Base-by-base conservation (phyloP, 768 basidiomycete genomes). In the Suillus tomentosus region DNA sequence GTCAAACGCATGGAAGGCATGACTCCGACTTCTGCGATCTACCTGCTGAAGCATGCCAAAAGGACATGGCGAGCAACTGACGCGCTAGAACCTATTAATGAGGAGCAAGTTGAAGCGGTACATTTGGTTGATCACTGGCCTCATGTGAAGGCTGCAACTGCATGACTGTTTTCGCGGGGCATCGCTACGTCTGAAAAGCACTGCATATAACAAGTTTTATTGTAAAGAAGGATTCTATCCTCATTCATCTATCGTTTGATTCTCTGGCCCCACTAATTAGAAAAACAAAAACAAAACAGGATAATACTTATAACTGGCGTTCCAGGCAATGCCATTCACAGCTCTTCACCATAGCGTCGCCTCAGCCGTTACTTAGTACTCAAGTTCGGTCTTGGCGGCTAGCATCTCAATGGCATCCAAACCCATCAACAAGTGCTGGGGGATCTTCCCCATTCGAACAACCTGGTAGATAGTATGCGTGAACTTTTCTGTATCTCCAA, bases 1-100 rank as follows among this genome's bases (percentile, higher is more conserved):
- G 95, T 91, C 17, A 95, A 94, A 74, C 81, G 94, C 34, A 94
- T 96, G 87, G 94, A 96, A 72, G 95, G 95, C 9, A 92, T 96
- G 85, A 96, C 95, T 3, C 94, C 94, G 2, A 83, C 88, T 0
- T 85, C 87, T 1, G 78, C 91, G n/a, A 80, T 94, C 14, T 80
- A 81, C 47, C 73, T 96, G 31, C 78, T 95, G 66, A 85, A 83
- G 68, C 82, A 92, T 71, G 87, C 91, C 57, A 79, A 74, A 61
- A 74, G 79, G 62, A 78, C 73, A 22, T 75, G 74, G 74, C 40
- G 62, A 56, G n/a, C 59, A 27, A 59, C 14, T 36, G 42, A 31
- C 19, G 19, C 53, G 34, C 34, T 36, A 48, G 27, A 31, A 53
- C 39, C 10, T 19, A 37, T 11, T 45, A 48, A 19, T 24, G 27